phyloP scores from a whole-genome alignment of 345 rosid species.

The Eucalyptus viminalis region DNA sequence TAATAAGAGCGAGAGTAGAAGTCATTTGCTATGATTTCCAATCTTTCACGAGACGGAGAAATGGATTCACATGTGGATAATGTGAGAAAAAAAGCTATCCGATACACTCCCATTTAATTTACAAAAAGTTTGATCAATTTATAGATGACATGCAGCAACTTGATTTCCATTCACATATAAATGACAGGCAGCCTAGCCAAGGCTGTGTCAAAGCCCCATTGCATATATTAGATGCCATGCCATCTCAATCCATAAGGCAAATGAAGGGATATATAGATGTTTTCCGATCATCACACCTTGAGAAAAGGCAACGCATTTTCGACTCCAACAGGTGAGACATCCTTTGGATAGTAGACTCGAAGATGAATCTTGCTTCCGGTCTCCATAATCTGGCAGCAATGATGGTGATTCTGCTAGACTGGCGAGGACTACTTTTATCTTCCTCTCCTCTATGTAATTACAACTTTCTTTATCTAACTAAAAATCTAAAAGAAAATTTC shows the following conservation, averaged over 20 bases:
- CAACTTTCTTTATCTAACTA: constrained; percentile 27
- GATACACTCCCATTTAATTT: background rate
- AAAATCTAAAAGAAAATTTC: background rate
- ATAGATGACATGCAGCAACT: background rate
- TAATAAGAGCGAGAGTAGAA: no score
- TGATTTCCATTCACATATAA: background rate
- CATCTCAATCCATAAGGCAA: background rate
- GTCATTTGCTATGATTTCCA: no score
- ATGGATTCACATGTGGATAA: no score
- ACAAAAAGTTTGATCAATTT: no score
- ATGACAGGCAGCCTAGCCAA: background rate
- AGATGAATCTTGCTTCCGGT: constrained; percentile 12
- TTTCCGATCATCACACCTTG: background rate
- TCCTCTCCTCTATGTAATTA: constrained; percentile 27
- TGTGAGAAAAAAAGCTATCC: no score
- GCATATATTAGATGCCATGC: background rate
- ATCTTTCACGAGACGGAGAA: no score
- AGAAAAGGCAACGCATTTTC: constrained; percentile 20
- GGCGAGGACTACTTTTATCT: constrained; percentile 24
- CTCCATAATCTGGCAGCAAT: constrained; percentile 15
- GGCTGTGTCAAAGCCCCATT: background rate
- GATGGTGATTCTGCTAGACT: constrained; percentile 17
- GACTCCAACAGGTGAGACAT: constrained; percentile 4
- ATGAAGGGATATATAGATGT: background rate
- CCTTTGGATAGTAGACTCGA: background rate